These are phyloP conservation scores for Thelonectria olida DNA, from an alignment of 2,329 filamentous ascomycete species.

Conservation along the genomic window DNA sequence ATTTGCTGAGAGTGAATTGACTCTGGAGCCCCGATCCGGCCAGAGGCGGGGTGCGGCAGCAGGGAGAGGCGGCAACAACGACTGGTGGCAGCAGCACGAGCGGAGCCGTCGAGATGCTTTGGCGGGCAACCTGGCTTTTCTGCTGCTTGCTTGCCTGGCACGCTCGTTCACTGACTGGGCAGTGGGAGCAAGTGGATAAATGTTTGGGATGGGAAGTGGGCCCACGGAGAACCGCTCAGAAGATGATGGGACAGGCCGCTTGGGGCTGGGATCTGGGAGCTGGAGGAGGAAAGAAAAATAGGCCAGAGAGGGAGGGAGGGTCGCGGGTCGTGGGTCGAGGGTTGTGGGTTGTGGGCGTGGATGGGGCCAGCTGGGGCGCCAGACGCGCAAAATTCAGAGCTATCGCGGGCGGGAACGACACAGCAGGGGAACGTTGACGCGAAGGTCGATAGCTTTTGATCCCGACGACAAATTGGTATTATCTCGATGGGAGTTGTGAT, in stretches of 20 bases:
- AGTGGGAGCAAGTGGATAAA: constrained; percentile 36
- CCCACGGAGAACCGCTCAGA: constrained; percentile 39
- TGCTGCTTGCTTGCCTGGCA: constrained; percentile 24
- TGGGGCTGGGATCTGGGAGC: constrained; percentile 40
- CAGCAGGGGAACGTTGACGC: constrained; percentile 11
- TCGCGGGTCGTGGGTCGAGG: constrained; percentile 32
- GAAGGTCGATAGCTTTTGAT: constrained; percentile 11
- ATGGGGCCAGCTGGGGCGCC: constrained; percentile 39
- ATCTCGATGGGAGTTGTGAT: constrained; percentile 6
- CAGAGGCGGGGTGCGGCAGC: background rate
- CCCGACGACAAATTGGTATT: constrained; percentile 10
- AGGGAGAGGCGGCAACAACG: constrained; percentile 8
- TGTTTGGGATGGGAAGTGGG: constrained; percentile 38
- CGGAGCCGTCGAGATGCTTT: constrained; percentile 39
- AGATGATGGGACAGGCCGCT: constrained; percentile 24
- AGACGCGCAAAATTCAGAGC: constrained; percentile 39
- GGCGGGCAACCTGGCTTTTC: constrained; percentile 11
- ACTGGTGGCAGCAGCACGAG: constrained; percentile 28
- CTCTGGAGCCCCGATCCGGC: background rate
- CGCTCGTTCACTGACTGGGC: constrained; percentile 32
- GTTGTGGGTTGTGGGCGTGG: constrained; percentile 21
- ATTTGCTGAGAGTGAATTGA: too few relatives aligned
- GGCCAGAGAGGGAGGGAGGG: constrained; percentile 23
- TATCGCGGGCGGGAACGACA: constrained; percentile 28
- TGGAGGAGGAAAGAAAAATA: constrained; percentile 35